Evolutionary conservation across 805 yeast genomes (phyloP), one percentile per base, ranked within the genome.

Genomic region (Saturnispora bothae): DNA sequence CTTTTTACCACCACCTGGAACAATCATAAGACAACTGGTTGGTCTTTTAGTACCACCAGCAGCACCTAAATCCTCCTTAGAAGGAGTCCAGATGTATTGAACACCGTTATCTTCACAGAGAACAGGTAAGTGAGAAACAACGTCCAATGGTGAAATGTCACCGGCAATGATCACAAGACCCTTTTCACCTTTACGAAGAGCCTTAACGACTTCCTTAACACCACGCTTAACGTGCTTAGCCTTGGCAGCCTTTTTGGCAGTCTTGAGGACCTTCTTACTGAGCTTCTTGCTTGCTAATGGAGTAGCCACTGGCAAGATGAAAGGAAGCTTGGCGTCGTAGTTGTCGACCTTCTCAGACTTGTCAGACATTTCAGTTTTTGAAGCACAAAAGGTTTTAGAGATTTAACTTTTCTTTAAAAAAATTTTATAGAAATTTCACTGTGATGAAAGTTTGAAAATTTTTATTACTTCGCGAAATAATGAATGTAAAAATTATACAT

Each of bases 1-100:
- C 39, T 83, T 73, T 62, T 76, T 75, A 43, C 88, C 86, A 40
- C 95, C 94, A 42, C 95, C 95, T 52, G 99, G 98, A 39, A 88
- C 92, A 51, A 92, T 75, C 85, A 92, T 84, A 22, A 92, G 95
- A 61, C 95, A 88, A 28, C 96, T 85, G 28, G 99, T 92, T 51
- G 98, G 97, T 71, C 99, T 82, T 71, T 92, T 92, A 41, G 98
- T 92, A 45, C 96, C 95, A 57, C 97, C 97, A 19, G 99, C 98
- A 46, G 95, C 83, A 26, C 99, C 99, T 49, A 92, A 73, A 59
- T 92, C 97, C 68, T 92, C 96, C 66, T 92, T 92, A 36, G 96
- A 86, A 53, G 98, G 98, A 46, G 92, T 76, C 63, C 92, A 92
- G 30, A 89, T 73, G 57, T 69, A 94, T 54, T 97, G 96, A 35